phyloP scores from a whole-genome alignment of 2,329 filamentous ascomycete genomes.

The Colletotrichum salicis region DNA sequence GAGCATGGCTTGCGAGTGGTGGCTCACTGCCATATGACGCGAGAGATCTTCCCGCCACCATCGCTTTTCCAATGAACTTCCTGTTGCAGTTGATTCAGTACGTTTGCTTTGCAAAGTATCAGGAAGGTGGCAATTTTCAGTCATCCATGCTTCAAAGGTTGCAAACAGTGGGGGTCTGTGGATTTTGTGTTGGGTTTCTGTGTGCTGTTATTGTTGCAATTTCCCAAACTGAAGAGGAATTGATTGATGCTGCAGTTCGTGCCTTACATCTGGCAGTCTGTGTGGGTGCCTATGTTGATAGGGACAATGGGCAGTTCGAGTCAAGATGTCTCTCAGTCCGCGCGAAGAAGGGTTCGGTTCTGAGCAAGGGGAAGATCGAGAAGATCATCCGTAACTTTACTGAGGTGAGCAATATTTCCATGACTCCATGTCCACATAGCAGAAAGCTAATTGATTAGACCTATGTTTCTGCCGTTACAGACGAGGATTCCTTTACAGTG shows the following conservation, averaged over 20 bases:
- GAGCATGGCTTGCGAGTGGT: not conserved
- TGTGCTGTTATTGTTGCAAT: slow-evolving; percentile 49
- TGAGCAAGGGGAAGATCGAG: not conserved
- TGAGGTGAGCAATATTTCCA: not conserved
- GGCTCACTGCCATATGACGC: not conserved
- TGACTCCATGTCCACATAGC: too few relatives aligned
- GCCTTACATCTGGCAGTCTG: slow-evolving; percentile 52
- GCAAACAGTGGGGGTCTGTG: slow-evolving; percentile 24
- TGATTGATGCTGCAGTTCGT: slow-evolving; percentile 48
- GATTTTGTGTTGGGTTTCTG: slow-evolving; percentile 54
- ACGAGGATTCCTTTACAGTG: slow-evolving; percentile 1
- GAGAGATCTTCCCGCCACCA: not conserved
- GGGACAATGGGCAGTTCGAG: slow-evolving; percentile 43
- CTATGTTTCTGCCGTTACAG: slow-evolving; percentile 4
- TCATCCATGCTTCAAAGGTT: not conserved
- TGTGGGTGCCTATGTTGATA: slow-evolving; percentile 50
- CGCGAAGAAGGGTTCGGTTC: fast-evolving
- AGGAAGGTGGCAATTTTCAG: not conserved
- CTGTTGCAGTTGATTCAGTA: slow-evolving; percentile 15
- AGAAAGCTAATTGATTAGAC: slow-evolving; percentile 1
- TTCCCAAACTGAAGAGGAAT: slow-evolving; percentile 39
- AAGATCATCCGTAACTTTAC: not conserved
- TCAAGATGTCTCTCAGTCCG: slow-evolving; percentile 1
- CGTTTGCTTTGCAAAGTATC: not conserved
- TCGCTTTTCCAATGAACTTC: slow-evolving; percentile 10